Evolutionary conservation across 2,329 filamentous ascomycete species (phyloP).

Genomic region (Aciculosporium take): DNA sequence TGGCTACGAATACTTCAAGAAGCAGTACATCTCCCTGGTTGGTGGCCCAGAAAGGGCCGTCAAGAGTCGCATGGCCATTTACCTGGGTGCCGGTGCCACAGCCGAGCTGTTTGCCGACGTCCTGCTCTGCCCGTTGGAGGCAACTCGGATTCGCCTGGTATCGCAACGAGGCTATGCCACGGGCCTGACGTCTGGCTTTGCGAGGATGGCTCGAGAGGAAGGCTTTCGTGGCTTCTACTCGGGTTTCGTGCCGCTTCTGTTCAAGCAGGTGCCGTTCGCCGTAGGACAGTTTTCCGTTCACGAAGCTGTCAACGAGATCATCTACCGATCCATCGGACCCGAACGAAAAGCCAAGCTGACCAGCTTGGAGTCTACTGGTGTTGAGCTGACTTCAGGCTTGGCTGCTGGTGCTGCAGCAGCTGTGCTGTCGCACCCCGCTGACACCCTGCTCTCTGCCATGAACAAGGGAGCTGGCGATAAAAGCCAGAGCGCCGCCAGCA

Average conservation of each 20-base stretch:
- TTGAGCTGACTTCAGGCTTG: slow-evolving; percentile 77
- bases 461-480: slow-evolving; percentile 39
- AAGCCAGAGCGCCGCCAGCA: slow-evolving; percentile 30
- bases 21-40: slow-evolving; percentile 60
- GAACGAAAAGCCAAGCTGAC: slow-evolving; percentile 53
- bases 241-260: slow-evolving; percentile 73
- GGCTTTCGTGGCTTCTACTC: slow-evolving; percentile 77
- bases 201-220: slow-evolving; percentile 61
- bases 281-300: slow-evolving; percentile 91
- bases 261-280: slow-evolving; percentile 86
- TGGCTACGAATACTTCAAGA: slow-evolving; percentile 91
- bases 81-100: slow-evolving; percentile 55
- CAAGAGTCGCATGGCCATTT: slow-evolving; percentile 40
- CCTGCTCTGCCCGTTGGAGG: slow-evolving; percentile 80
- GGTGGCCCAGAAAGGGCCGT: slow-evolving; percentile 36
- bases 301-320: slow-evolving; percentile 69
- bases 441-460: slow-evolving; percentile 43
- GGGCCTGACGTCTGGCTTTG: slow-evolving; percentile 57
- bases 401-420: slow-evolving; percentile 81
- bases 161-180: slow-evolving; percentile 65
- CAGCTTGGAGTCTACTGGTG: slow-evolving; percentile 57
- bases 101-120: slow-evolving; percentile 65
- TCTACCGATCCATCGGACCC: slow-evolving; percentile 55
- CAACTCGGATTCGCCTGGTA: slow-evolving; percentile 64
- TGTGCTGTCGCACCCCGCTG: slow-evolving; percentile 77